These are phyloP conservation scores for Rhododendron ferrugineum DNA, from an alignment of 148 eudicot genomes.

Conservation along the genomic window DNA sequence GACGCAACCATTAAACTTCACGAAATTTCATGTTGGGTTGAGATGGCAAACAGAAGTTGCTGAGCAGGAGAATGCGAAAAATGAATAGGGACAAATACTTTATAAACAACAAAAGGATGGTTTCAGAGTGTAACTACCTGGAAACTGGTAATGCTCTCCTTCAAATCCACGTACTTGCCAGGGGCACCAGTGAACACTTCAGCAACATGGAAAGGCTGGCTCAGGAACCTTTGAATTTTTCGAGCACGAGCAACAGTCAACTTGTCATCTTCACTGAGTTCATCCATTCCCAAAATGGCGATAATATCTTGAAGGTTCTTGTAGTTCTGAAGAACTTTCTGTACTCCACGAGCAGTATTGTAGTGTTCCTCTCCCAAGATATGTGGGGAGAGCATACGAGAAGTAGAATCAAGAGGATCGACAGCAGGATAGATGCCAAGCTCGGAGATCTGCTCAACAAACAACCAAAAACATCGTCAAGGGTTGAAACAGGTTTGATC, in stretches of 20 bases:
- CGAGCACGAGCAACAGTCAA: slow-evolving; percentile 97
- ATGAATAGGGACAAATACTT: neutral
- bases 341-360: slow-evolving; percentile 95
- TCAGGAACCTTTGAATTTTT: slow-evolving; percentile 82
- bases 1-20: neutral
- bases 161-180: slow-evolving; percentile 92
- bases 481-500: neutral
- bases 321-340: slow-evolving; percentile 93
- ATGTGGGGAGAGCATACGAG: slow-evolving; percentile 98
- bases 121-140: slow-evolving; percentile 46
- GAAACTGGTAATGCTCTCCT: slow-evolving; percentile 86
- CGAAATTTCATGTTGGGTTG: neutral
- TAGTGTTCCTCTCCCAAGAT: slow-evolving; percentile 92
- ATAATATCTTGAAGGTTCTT: slow-evolving; percentile 98
- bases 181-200: slow-evolving; percentile 98
- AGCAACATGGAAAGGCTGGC: slow-evolving; percentile 99
- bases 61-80: neutral
- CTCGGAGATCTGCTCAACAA: slow-evolving; percentile 65
- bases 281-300: slow-evolving; percentile 99
- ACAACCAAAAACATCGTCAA: neutral
- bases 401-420: slow-evolving; percentile 88
- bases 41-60: neutral
- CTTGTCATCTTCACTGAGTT: slow-evolving; percentile 96
- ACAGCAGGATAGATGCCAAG: slow-evolving; percentile 98
- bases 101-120: neutral